phyloP scores from a whole-genome alignment of 78 protist species.

The Pirum gemmata region DNA sequence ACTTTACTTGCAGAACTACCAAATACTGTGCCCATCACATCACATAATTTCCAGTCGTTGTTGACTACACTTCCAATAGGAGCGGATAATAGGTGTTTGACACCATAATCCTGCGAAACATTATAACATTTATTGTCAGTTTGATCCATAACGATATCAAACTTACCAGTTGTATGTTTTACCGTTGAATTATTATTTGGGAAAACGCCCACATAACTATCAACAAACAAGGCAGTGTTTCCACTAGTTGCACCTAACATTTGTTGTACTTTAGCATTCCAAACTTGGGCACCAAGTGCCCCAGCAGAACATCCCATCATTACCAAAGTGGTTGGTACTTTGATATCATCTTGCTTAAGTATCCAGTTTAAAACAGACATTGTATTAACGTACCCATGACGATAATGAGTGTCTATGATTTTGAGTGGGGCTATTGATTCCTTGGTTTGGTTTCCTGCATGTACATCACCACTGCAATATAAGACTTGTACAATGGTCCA shows the following conservation, averaged over 20 bases:
- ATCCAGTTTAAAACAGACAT: neutral
- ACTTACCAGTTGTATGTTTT: neutral
- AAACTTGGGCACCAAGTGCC: neutral
- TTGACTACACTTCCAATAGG: neutral
- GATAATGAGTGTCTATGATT: neutral
- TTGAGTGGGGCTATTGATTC: too few species aligned
- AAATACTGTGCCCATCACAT: neutral
- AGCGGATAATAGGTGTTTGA: neutral
- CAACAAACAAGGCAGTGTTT: neutral
- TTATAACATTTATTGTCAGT: neutral
- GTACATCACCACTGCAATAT: conserved; percentile 10
- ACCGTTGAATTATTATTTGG: too few species aligned
- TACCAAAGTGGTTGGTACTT: neutral
- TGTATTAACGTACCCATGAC: neutral
- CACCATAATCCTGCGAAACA: neutral
- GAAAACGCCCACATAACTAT: neutral
- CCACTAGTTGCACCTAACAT: neutral
- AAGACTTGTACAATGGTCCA: neutral
- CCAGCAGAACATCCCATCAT: conserved; percentile 27
- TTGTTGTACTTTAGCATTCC: neutral
- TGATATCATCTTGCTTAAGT: neutral
- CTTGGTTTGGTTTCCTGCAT: neutral
- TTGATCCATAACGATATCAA: neutral
- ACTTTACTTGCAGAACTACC: neutral
- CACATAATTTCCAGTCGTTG: neutral